Percentiles rank a stretch among this genome's conserved stretches.
Conservation (phyloP, 768 basidiomycete species). For the Lactifluus pinguis region DNA sequence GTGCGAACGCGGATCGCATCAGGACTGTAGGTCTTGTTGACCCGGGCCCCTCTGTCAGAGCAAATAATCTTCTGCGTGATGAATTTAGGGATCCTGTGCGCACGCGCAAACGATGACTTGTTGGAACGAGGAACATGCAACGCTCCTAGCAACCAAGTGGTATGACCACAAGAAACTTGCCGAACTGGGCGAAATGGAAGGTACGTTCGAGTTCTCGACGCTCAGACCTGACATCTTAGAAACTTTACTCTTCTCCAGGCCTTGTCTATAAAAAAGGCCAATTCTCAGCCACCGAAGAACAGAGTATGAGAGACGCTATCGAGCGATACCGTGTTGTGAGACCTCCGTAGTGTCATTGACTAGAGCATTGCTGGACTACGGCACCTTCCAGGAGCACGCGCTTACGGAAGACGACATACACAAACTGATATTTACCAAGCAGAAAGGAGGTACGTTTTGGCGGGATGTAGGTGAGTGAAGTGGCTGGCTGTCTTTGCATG, state of each 20-base stretch:
- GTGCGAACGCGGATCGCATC: not conserved
- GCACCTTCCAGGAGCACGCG: not conserved
- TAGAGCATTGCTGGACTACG: not conserved
- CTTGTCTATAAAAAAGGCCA: constrained; percentile 5
- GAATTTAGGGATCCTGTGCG: not conserved
- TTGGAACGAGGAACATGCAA: not conserved
- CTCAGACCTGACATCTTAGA: not conserved
- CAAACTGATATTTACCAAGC: not conserved
- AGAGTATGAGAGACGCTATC: not conserved
- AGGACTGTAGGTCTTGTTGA: not conserved
- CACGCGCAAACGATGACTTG: not conserved
- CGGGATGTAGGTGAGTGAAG: not conserved
- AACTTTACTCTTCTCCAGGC: not conserved
- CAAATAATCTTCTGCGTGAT: not conserved
- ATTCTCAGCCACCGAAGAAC: not conserved
- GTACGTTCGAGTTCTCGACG: not conserved
- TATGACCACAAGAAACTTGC: constrained; percentile 2
- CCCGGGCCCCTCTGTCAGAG: too few species aligned
- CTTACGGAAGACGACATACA: not conserved
- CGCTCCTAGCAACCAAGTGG: constrained; percentile 3
- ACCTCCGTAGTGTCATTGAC: not conserved
- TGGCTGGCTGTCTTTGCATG: not conserved
- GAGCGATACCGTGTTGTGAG: constrained; percentile 4
- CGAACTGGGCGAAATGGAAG: not conserved
- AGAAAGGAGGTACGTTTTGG: constrained; percentile 2